Conservation (phyloP, 768 basidiomycete species). For the Auricularia cornea region DNA sequence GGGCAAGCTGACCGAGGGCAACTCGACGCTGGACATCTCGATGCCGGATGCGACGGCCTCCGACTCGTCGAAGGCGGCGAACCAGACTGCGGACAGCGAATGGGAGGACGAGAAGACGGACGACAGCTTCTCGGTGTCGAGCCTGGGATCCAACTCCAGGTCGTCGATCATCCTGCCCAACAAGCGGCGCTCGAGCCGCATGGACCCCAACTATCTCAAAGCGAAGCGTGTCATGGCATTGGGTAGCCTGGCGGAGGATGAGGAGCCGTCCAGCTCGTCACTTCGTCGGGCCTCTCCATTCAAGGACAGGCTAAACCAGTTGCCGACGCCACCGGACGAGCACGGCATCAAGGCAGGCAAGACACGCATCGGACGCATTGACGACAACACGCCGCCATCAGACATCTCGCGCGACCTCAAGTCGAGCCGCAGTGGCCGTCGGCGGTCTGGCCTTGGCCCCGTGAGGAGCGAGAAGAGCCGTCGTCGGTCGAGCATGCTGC, state of each 20-base stretch:
- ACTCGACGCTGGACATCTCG: neutral
- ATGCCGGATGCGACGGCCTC: slow-evolving; percentile 17
- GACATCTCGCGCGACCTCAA: slow-evolving; percentile 41
- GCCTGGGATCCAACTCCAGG: neutral
- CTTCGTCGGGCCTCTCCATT: slow-evolving; percentile 33
- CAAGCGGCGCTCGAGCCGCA: slow-evolving; percentile 53
- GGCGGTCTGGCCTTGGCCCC: slow-evolving; percentile 72
- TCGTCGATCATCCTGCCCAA: neutral
- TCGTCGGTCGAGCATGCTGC: slow-evolving; percentile 74
- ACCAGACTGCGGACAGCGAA: slow-evolving; percentile 38
- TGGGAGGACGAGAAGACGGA: slow-evolving; percentile 89
- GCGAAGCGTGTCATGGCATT: slow-evolving; percentile 38
- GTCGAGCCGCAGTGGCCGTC: slow-evolving; percentile 34
- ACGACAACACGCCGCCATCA: slow-evolving; percentile 29
- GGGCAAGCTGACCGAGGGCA: slow-evolving; percentile 48
- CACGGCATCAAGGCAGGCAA: slow-evolving; percentile 15
- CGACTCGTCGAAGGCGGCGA: slow-evolving; percentile 3
- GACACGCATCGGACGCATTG: slow-evolving; percentile 19
- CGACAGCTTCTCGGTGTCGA: slow-evolving; percentile 37
- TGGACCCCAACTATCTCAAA: slow-evolving; percentile 62
- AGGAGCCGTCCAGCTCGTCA: slow-evolving; percentile 43
- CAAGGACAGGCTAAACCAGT: slow-evolving; percentile 57
- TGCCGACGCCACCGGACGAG: slow-evolving; percentile 20
- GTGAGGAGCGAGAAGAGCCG: slow-evolving; percentile 62
- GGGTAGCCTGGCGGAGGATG: slow-evolving; percentile 62